A percentile compares a stretch with the other conserved stretches of the same genome.
phyloP scores from a whole-genome alignment of 2,329 filamentous ascomycete species.

The Claviceps humidiphila region DNA sequence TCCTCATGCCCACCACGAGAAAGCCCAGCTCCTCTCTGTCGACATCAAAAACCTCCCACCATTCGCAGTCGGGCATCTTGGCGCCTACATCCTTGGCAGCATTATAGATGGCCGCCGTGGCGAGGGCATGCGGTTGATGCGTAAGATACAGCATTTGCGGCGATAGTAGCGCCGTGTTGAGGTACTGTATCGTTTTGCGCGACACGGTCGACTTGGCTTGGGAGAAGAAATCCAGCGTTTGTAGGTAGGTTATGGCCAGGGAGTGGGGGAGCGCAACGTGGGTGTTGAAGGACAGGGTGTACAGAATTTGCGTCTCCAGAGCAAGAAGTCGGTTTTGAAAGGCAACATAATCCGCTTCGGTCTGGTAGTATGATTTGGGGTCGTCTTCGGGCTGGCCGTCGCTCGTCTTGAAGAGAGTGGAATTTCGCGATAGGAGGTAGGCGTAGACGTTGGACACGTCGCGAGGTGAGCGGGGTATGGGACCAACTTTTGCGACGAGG shows the following conservation, averaged over 20 bases:
- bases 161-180: conserved; percentile 77
- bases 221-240: conserved; percentile 62
- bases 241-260: conserved; percentile 81
- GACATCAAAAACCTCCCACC: conserved; percentile 98
- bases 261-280: conserved; percentile 78
- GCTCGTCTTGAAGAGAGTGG: conserved; percentile 36
- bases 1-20: conserved; percentile 72
- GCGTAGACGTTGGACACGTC: conserved; percentile 76
- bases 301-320: conserved; percentile 67
- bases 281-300: conserved; percentile 65
- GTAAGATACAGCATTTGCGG: conserved; percentile 86
- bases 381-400: conserved; percentile 21
- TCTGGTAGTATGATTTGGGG: conserved; percentile 50
- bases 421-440: conserved; percentile 56
- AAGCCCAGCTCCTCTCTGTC: conserved; percentile 92
- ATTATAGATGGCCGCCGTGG: conserved; percentile 83
- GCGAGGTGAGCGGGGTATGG: conserved; percentile 60
- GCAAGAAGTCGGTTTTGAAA: conserved; percentile 52
- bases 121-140: conserved; percentile 75
- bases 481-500: conserved; percentile 69
- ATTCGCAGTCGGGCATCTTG: conserved; percentile 70
- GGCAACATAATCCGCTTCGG: conserved; percentile 57
- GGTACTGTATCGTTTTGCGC: conserved; percentile 54
- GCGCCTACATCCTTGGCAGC: conserved; percentile 64
- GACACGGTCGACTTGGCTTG: conserved; percentile 40